Base-by-base conservation (phyloP, 2,329 filamentous ascomycete species). In the Aspergillus texensis region DNA sequence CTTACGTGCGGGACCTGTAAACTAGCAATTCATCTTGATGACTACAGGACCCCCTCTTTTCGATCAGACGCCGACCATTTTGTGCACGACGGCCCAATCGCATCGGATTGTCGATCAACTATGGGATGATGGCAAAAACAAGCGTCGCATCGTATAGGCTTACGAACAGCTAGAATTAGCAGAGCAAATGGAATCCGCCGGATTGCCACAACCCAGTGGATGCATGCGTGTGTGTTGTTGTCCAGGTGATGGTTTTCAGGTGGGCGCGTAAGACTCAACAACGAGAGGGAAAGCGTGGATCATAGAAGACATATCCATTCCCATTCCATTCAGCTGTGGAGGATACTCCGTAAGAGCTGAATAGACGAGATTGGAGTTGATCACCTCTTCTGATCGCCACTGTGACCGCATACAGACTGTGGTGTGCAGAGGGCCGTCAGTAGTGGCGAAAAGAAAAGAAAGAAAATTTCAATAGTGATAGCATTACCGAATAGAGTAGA, bases 171-270 rank as follows among this genome's bases (percentile, higher is more conserved):
- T 56, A 61, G 57, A 32, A 54, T 26, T 62, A 54, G 53, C 41
- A 52, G 24, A 12, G 52, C 21, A 41, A 46, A 61, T 57, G 53
- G 28, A 56, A 63, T 57, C 57, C 32, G 58, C 48, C 62, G 61
- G 62, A 64, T 70, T 67, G 67, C 67, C 67, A 65, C 63, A 61
- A 60, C 43, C 41, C 39, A 46, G 62, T 68, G 62, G 62, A 64
- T 66, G 60, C 64, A 65, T 61, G 58, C 21, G 46, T 66, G 66
- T 58, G 62, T 64, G 61, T 67, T 39, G 58, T 63, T 62, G 61
- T 59, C 57, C 53, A 57, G 59, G 54, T 50, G 59, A 60, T 60
- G 57, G 36, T 39, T 32, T 34, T 63, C 43, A 52, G 46, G 63
- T 60, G 57, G 62, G 57, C 14, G 56, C 54, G 64, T 66, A 61